Percentiles rank a stretch among this genome's conserved stretches.
phyloP scores from a whole-genome alignment of 225 moss, liverwort and hornwort species.

The Pseudoscleropodium purum region DNA sequence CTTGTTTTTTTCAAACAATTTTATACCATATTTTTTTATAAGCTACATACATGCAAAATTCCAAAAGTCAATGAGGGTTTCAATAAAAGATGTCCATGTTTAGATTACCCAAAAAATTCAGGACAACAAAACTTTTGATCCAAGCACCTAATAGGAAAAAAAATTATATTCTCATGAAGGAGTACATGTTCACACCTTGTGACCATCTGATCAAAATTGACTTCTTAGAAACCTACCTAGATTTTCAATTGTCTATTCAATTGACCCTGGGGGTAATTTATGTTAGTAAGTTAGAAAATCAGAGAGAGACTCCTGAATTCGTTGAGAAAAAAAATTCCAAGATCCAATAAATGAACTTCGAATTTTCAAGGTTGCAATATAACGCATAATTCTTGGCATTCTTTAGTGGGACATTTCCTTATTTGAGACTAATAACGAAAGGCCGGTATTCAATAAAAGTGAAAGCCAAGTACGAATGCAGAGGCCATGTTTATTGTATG shows the following conservation, averaged over 20 bases:
- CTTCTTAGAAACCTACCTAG: not conserved
- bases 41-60: too few relatives aligned
- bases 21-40: too few relatives aligned
- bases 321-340: not conserved
- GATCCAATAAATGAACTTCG: not conserved
- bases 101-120: too few relatives aligned
- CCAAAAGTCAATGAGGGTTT: not conserved
- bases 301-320: not conserved
- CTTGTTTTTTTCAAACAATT: too few relatives aligned
- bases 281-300: not conserved
- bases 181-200: not conserved
- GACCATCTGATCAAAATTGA: not conserved
- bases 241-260: not conserved
- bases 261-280: not conserved
- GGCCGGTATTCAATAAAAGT: not conserved
- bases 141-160: not conserved
- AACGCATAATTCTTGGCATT: not conserved
- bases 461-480: not conserved
- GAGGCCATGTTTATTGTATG: not conserved
- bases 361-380: not conserved
- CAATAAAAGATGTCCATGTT: too few relatives aligned
- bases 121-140: not conserved
- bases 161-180: too few relatives aligned
- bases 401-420: not conserved
- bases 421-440: not conserved